phyloP scores from a whole-genome alignment of 441 rosid genomes.

The Breynia disticha region DNA sequence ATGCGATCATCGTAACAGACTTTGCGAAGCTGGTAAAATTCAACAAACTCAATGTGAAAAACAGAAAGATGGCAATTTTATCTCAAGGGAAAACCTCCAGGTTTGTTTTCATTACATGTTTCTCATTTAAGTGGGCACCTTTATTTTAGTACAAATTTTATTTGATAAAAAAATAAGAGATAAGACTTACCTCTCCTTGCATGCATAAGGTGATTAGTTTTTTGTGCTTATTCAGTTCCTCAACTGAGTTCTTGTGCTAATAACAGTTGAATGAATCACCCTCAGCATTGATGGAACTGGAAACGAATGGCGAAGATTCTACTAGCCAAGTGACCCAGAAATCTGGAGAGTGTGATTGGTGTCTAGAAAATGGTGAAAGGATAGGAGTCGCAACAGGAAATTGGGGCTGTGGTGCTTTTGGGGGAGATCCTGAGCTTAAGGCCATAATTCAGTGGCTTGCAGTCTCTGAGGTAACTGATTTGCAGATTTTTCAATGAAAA shows the following conservation, averaged over 20 bases:
- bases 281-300: slow-evolving; percentile 16
- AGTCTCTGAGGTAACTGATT: slow-evolving; percentile 72
- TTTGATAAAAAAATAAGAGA: too few species aligned
- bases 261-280: slow-evolving; percentile 32
- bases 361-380: slow-evolving; percentile 27
- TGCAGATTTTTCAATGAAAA: background rate
- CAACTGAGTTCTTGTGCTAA: slow-evolving; percentile 7
- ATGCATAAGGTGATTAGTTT: slow-evolving; percentile 1
- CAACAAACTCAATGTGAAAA: slow-evolving; percentile 21
- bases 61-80: slow-evolving; percentile 14
- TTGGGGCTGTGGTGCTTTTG: slow-evolving; percentile 98
- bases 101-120: slow-evolving; percentile 14
- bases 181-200: background rate
- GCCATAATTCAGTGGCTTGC: slow-evolving; percentile 90
- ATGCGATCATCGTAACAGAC: slow-evolving; percentile 23
- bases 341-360: slow-evolving; percentile 18
- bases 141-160: background rate
- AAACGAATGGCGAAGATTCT: slow-evolving; percentile 23
- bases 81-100: slow-evolving; percentile 15
- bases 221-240: slow-evolving; percentile 1
- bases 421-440: slow-evolving; percentile 90
- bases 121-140: background rate
- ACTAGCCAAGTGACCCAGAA: slow-evolving; percentile 12
- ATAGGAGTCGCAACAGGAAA: slow-evolving; percentile 80
- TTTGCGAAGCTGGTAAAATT: slow-evolving; percentile 21